Conservation (phyloP, 495 filamentous ascomycete species). For the Wilcoxina mikolae region DNA sequence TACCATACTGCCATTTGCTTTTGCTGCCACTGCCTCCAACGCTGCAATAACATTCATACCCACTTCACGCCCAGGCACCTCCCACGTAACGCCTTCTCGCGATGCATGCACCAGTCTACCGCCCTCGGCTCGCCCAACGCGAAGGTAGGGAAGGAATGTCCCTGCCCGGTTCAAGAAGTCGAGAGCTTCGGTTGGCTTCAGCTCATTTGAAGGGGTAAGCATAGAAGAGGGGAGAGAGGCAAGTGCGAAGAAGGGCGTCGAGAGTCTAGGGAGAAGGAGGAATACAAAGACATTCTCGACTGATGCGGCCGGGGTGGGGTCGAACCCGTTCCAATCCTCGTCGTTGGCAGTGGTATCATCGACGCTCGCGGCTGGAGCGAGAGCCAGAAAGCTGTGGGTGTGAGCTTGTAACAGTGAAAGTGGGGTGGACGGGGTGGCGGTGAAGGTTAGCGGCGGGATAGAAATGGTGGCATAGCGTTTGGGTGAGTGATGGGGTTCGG, state of each 20-base stretch:
- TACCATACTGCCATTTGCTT: too few relatives aligned
- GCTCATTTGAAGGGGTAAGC: neutral
- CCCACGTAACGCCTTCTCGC: neutral
- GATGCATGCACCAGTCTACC: neutral
- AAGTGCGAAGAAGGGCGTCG: neutral
- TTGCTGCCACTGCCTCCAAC: neutral
- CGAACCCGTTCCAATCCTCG: neutral
- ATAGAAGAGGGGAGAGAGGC: neutral
- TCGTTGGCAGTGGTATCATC: neutral
- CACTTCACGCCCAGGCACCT: neutral
- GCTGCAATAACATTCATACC: neutral
- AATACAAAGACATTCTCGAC: neutral
- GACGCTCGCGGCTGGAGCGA: neutral
- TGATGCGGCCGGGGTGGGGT: neutral
- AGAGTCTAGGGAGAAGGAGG: neutral
- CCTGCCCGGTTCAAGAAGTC: neutral
- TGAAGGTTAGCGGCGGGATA: neutral
- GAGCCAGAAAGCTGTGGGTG: neutral
- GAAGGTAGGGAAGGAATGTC: neutral
- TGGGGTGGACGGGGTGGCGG: neutral
- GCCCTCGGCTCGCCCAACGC: neutral
- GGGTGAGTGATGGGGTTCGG: neutral
- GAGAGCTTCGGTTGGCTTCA: constrained; percentile 1
- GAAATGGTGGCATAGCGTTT: neutral
- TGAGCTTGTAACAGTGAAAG: neutral